Conservation (phyloP, 2,329 filamentous ascomycete genomes). For the Cercospora nicotianae region DNA sequence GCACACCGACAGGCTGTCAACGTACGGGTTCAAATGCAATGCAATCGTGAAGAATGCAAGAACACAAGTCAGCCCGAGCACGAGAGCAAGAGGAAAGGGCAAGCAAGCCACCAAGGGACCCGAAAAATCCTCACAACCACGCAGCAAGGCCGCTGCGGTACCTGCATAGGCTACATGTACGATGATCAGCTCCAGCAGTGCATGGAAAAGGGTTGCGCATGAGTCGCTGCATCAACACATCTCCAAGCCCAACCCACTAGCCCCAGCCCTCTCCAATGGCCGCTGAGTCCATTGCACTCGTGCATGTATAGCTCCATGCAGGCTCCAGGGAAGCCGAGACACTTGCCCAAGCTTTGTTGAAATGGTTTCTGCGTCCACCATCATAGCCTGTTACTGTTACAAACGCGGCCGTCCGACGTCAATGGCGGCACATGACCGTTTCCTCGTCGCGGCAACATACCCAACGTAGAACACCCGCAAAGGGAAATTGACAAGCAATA, state of each 20-base stretch:
- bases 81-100: neutral
- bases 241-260: neutral
- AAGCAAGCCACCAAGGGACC: neutral
- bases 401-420: neutral
- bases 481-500: neutral
- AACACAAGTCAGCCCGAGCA: neutral
- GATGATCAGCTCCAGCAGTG: constrained; percentile 14
- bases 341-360: neutral
- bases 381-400: neutral
- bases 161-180: constrained; percentile 18
- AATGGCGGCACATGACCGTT: neutral
- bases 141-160: neutral
- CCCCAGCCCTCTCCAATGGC: neutral
- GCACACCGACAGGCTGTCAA: neutral
- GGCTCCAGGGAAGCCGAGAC: neutral
- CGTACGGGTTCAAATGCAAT: neutral
- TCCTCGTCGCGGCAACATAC: neutral
- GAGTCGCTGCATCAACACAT: neutral
- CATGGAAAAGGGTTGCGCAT: neutral
- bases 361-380: neutral
- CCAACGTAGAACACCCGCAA: neutral
- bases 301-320: neutral
- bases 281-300: neutral
- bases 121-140: neutral
- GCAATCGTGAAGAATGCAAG: neutral